Conservation (phyloP, 176 grass and related monocot species). For the Ampelocalamus luodianensis region DNA sequence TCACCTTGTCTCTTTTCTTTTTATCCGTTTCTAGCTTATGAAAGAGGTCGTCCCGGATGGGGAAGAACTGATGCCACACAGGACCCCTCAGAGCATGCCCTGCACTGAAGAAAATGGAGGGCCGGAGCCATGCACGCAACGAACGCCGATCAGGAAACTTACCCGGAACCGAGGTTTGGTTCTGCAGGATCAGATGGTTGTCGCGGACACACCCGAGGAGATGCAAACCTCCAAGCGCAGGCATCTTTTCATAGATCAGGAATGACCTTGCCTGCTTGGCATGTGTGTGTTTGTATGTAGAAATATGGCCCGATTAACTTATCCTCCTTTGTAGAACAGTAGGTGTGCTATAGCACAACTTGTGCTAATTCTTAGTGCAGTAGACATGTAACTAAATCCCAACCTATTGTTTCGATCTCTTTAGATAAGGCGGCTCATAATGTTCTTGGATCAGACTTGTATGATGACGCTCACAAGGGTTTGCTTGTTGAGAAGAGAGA, state of each 20-base stretch:
- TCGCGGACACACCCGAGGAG: constrained; percentile 63
- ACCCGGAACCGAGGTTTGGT: constrained; percentile 70
- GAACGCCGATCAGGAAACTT: constrained; percentile 77
- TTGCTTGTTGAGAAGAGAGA: neutral
- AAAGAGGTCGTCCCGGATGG: constrained; percentile 49
- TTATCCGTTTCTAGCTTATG: constrained; percentile 64
- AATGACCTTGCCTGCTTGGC: constrained; percentile 23
- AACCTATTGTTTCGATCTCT: neutral
- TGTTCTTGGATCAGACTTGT: neutral
- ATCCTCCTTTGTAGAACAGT: constrained; percentile 23
- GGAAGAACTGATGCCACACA: constrained; percentile 74
- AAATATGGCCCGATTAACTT: constrained; percentile 13
- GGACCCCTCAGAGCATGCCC: constrained; percentile 22
- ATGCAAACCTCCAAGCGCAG: constrained; percentile 47
- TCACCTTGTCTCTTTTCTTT: neutral
- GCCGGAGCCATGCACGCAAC: constrained; percentile 1
- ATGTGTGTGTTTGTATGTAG: constrained; percentile 29
- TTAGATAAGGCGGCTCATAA: neutral
- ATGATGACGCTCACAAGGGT: neutral
- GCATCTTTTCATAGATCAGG: constrained; percentile 55
- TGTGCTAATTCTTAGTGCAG: constrained; percentile 19
- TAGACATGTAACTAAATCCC: constrained; percentile 25
- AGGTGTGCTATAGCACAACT: constrained; percentile 23
- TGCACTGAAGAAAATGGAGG: constrained; percentile 8
- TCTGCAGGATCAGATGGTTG: constrained; percentile 61